Evolutionary conservation across 2,329 filamentous ascomycete genomes (phyloP).

Genomic region (Arthrobotrys musiformis): DNA sequence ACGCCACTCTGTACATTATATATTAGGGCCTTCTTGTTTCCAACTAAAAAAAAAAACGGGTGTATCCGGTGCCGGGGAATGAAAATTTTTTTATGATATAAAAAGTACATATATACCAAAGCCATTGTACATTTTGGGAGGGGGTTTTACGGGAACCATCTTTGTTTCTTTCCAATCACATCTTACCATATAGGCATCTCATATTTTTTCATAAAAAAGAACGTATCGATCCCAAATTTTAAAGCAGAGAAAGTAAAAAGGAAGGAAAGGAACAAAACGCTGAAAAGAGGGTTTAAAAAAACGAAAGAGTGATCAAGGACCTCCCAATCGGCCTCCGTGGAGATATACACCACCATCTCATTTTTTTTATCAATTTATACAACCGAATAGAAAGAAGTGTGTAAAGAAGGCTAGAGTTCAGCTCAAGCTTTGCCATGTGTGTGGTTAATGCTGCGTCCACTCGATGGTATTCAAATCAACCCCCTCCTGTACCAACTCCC

Average conservation of each 20-base stretch:
- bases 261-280: background rate
- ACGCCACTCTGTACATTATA: constrained; percentile 50
- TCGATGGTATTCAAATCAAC: constrained; percentile 95
- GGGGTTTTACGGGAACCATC: background rate
- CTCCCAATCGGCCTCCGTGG: background rate
- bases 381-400: constrained; percentile 19
- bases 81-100: too few species aligned
- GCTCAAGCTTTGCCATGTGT: background rate
- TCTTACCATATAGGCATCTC: background rate
- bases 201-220: background rate
- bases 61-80: background rate
- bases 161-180: background rate
- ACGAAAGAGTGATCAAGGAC: background rate
- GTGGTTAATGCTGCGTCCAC: constrained; percentile 89
- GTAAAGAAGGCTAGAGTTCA: background rate
- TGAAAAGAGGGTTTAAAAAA: background rate
- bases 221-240: background rate
- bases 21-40: background rate
- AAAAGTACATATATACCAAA: background rate
- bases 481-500: constrained; percentile 97
- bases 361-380: constrained; percentile 43
- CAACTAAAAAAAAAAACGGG: background rate
- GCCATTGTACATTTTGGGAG: background rate
- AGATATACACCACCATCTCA: background rate
- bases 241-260: background rate